Percentiles rank a stretch among this genome's conserved stretches.
These are phyloP conservation scores for Serendipita sp. DNA, from an alignment of 768 basidiomycete species.

Conservation along the genomic window DNA sequence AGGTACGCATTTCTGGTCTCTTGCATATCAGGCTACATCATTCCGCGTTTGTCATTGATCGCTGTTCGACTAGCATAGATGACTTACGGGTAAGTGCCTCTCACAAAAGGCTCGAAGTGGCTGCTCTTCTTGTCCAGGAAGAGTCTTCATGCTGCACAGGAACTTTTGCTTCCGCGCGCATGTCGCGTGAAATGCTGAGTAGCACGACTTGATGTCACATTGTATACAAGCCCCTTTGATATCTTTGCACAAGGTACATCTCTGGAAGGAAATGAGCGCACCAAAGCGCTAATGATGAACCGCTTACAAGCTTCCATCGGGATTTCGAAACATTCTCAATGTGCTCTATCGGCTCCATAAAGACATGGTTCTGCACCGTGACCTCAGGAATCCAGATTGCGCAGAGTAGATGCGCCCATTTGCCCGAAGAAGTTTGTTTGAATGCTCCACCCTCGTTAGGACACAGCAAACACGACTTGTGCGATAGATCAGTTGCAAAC, in stretches of 20 bases:
- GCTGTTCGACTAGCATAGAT: neutral
- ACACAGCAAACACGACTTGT: constrained; percentile 82
- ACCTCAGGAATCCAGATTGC: constrained; percentile 97
- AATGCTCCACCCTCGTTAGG: constrained; percentile 96
- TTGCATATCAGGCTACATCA: constrained; percentile 48
- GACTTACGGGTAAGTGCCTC: constrained; percentile 71
- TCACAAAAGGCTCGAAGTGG: constrained; percentile 74
- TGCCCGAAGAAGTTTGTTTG: constrained; percentile 83
- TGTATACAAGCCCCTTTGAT: constrained; percentile 83
- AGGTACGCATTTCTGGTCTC: constrained; percentile 43
- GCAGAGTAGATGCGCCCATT: constrained; percentile 93
- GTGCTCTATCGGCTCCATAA: constrained; percentile 95
- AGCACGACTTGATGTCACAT: constrained; percentile 80
- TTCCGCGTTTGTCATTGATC: too few relatives aligned
- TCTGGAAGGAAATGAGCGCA: constrained; percentile 19
- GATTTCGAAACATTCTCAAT: constrained; percentile 76
- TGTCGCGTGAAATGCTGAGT: constrained; percentile 85
- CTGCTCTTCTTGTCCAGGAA: constrained; percentile 51
- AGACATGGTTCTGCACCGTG: constrained; percentile 79
- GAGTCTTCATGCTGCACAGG: constrained; percentile 73
- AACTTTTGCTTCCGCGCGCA: constrained; percentile 81
- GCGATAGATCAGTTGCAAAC: neutral
- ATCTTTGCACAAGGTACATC: constrained; percentile 48
- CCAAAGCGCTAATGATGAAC: neutral
- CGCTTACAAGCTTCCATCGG: constrained; percentile 81